phyloP scores from a whole-genome alignment of 1,139 yeast species.

The Debaryomycetaceae sp. region DNA sequence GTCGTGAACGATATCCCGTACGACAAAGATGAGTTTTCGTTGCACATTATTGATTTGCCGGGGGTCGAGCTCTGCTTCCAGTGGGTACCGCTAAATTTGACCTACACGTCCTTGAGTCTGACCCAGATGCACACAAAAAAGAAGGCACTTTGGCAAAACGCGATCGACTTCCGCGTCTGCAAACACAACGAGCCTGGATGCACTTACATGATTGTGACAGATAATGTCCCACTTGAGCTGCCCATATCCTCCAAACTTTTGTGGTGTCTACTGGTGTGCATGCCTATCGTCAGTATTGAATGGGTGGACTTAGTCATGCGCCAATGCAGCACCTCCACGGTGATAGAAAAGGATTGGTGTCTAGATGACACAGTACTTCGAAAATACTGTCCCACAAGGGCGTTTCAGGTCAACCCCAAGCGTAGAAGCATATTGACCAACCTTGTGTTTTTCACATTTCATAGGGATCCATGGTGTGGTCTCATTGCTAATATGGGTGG shows the following conservation, averaged over 20 bases:
- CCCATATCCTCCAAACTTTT: constrained; percentile 2
- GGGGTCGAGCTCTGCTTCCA: constrained; percentile 2
- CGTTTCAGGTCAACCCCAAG: constrained; percentile 1
- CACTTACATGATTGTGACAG: constrained; percentile 4
- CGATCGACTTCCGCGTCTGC: constrained; percentile 3
- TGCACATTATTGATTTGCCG: constrained; percentile 4
- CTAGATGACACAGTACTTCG: background rate
- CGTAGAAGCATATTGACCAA: constrained; percentile 1
- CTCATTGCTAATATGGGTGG: constrained; percentile 7
- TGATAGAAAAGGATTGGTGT: constrained; percentile 4
- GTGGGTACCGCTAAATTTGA: constrained; percentile 5
- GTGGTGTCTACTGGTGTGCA: constrained; percentile 3
- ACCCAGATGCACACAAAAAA: background rate
- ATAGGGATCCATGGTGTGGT: background rate
- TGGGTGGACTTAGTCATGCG: constrained; percentile 2
- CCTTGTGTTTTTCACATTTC: constrained; percentile 5
- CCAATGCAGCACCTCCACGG: background rate
- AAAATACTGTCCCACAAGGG: constrained; percentile 2
- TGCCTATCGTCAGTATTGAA: constrained; percentile 2
- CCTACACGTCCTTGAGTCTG: constrained; percentile 1
- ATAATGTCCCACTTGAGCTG: background rate
- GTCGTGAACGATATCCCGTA: background rate
- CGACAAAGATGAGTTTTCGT: background rate
- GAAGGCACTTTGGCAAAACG: background rate
- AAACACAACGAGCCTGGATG: background rate